These are phyloP conservation scores for Silene noctiflora DNA, from an alignment of 179 eudicot genomes.

Conservation along the genomic window DNA sequence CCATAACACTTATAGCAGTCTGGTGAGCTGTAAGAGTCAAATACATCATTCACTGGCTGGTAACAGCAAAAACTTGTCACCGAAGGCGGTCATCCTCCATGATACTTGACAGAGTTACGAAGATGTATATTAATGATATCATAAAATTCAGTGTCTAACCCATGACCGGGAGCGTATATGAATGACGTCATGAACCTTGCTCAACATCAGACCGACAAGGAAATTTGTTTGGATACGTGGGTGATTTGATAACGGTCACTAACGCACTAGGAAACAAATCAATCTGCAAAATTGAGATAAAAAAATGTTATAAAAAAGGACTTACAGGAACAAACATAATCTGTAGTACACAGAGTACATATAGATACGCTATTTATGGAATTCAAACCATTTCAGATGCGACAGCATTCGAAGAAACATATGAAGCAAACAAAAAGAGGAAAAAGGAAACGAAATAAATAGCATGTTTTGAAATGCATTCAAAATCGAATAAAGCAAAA, in stretches of 20 bases:
- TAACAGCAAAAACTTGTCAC: not conserved
- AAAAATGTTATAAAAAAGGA: not conserved
- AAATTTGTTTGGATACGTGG: not conserved
- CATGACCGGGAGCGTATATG: not conserved
- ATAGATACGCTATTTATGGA: not conserved
- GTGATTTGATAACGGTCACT: not conserved
- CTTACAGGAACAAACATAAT: not conserved
- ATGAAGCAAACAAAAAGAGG: not conserved
- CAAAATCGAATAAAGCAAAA: not conserved
- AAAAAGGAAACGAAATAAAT: not conserved
- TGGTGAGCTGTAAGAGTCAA: not conserved
- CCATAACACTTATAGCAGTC: not conserved
- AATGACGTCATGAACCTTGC: not conserved
- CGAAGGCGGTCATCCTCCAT: not conserved
- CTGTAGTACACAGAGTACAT: not conserved
- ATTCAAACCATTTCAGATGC: not conserved
- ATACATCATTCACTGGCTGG: not conserved
- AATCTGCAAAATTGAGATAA: not conserved
- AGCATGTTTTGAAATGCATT: not conserved
- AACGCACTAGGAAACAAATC: not conserved
- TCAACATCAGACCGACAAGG: not conserved
- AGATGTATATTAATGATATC: not conserved
- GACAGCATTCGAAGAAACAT: not conserved
- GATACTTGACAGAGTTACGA: too few species aligned
- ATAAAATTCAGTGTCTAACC: not conserved